phyloP scores from a whole-genome alignment of 1,139 yeast genomes.

The Barnettozyma hawaiiensis region DNA sequence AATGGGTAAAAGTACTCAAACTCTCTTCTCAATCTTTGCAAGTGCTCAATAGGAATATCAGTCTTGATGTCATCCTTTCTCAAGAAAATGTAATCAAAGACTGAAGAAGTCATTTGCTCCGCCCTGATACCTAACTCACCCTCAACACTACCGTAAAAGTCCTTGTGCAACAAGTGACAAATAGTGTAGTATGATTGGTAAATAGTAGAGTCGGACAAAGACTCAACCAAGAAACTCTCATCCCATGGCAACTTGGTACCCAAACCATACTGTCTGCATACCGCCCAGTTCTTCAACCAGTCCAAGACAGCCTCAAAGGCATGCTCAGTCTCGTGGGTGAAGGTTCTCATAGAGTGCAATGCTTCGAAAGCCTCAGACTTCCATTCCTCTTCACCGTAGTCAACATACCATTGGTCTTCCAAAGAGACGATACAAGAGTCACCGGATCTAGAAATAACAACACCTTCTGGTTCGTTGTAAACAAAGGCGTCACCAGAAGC shows the following conservation, averaged over 20 bases:
- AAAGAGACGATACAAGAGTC: slow-evolving; percentile 95
- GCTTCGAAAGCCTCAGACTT: slow-evolving; percentile 80
- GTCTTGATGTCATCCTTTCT: slow-evolving; percentile 61
- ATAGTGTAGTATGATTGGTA: slow-evolving; percentile 96
- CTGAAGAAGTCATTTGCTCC: slow-evolving; percentile 88
- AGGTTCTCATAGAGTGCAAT: slow-evolving; percentile 71
- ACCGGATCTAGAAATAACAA: slow-evolving; percentile 90
- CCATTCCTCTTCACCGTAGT: slow-evolving; percentile 96
- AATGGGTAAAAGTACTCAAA: slow-evolving; percentile 94
- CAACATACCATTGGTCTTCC: slow-evolving; percentile 98
- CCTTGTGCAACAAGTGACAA: slow-evolving; percentile 78
- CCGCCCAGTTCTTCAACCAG: slow-evolving; percentile 99
- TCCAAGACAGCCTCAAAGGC: slow-evolving; percentile 93
- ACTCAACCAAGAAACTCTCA: slow-evolving; percentile 85
- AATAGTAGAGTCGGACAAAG: slow-evolving; percentile 91
- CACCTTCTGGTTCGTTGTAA: slow-evolving; percentile 90
- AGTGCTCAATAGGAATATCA: slow-evolving; percentile 60
- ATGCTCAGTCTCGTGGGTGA: slow-evolving; percentile 77
- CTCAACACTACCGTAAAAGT: slow-evolving; percentile 69
- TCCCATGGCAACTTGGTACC: slow-evolving; percentile 99
- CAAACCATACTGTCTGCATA: slow-evolving; percentile 92
- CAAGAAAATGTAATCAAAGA: slow-evolving; percentile 85
- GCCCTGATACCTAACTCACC: slow-evolving; percentile 75
- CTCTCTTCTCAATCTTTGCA: slow-evolving; percentile 79
- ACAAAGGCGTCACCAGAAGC: slow-evolving; percentile 77